These are phyloP conservation scores for Fonsecaea pedrosoi DNA, from an alignment of 2,329 filamentous ascomycete genomes.

Conservation along the genomic window DNA sequence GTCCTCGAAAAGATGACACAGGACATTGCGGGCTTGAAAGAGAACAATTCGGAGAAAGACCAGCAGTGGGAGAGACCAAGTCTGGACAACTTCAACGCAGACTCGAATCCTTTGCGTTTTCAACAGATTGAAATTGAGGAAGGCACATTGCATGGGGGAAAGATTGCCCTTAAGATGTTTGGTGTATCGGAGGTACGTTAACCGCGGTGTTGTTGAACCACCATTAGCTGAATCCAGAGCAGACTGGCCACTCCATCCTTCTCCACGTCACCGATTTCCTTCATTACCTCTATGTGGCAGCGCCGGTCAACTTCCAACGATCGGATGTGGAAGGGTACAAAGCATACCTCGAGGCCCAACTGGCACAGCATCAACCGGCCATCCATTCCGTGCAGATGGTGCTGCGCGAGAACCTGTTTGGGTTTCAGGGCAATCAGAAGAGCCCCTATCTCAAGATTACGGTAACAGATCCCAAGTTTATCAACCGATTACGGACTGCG, in stretches of 20 bases:
- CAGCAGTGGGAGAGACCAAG: conserved; percentile 82
- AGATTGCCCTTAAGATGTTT: conserved; percentile 84
- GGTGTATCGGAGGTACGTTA: conserved; percentile 77
- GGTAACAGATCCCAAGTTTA: conserved; percentile 85
- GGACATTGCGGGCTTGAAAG: conserved; percentile 83
- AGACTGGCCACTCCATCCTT: conserved; percentile 85
- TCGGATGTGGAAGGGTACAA: conserved; percentile 81
- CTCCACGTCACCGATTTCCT: conserved; percentile 95
- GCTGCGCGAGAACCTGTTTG: conserved; percentile 88
- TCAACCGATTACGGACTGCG: conserved; percentile 73
- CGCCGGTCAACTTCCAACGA: conserved; percentile 79
- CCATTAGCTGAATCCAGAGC: conserved; percentile 13
- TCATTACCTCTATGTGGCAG: conserved; percentile 93
- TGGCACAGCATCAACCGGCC: conserved; percentile 74
- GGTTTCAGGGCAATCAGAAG: conserved; percentile 91
- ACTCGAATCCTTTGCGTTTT: conserved; percentile 77
- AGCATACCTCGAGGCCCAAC: conserved; percentile 76
- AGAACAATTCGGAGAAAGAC: conserved; percentile 88
- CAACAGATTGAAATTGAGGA: conserved; percentile 97
- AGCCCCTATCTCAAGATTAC: conserved; percentile 93
- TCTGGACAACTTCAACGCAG: conserved; percentile 66
- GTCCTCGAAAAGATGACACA: conserved; percentile 95
- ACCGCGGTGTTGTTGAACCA: conserved; percentile 18
- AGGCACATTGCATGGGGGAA: conserved; percentile 78
- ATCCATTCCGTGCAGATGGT: conserved; percentile 83